Evolutionary conservation across 768 basidiomycete genomes (phyloP).

Genomic region (Pleurotus salmoneostramineus): DNA sequence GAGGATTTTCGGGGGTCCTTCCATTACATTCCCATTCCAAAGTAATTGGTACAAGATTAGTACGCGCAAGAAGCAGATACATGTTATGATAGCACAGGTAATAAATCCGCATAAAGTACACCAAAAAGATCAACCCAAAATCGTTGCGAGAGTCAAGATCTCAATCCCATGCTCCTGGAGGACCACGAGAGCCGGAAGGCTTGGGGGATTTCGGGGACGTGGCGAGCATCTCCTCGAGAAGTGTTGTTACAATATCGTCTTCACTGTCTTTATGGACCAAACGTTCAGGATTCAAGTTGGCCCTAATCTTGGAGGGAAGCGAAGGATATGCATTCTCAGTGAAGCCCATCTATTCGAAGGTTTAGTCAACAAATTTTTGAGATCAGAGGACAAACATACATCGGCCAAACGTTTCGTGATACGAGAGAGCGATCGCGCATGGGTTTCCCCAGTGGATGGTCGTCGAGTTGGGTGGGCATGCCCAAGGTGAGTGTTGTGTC

Average conservation of each 20-base stretch:
- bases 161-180: slow-evolving; percentile 46
- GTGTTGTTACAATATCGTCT: slow-evolving; percentile 60
- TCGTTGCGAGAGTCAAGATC: slow-evolving; percentile 6
- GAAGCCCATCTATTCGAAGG: slow-evolving; percentile 64
- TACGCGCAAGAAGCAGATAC: too few species aligned
- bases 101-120: neutral
- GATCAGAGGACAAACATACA: slow-evolving; percentile 19
- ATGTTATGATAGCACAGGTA: too few species aligned
- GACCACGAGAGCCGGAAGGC: slow-evolving; percentile 28
- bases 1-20: too few species aligned
- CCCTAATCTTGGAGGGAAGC: slow-evolving; percentile 45
- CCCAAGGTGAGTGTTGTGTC: slow-evolving; percentile 38
- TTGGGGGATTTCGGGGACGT: slow-evolving; percentile 31
- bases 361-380: slow-evolving; percentile 6
- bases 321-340: slow-evolving; percentile 52
- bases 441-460: slow-evolving; percentile 10
- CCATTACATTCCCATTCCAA: too few species aligned
- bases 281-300: slow-evolving; percentile 40
- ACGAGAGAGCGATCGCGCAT: slow-evolving; percentile 39
- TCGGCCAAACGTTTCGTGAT: slow-evolving; percentile 60
- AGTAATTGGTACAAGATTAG: neutral
- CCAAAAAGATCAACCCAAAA: neutral
- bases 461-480: slow-evolving; percentile 27
- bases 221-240: slow-evolving; percentile 57
- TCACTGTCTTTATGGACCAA: slow-evolving; percentile 49